phyloP scores from a whole-genome alignment of 2,329 filamentous ascomycete genomes.

The Fusarium pininemorale region DNA sequence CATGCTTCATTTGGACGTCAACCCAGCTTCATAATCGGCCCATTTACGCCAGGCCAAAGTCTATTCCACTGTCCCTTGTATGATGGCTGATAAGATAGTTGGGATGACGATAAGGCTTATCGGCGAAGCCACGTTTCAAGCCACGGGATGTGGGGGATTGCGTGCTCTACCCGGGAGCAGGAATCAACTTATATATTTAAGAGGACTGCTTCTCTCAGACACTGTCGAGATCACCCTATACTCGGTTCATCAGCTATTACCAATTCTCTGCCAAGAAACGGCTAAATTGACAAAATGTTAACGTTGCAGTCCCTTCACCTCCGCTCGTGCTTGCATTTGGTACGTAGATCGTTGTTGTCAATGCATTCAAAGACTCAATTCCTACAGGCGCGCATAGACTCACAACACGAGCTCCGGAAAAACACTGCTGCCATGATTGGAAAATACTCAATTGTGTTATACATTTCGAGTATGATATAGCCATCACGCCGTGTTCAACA shows the following conservation, averaged over 20 bases:
- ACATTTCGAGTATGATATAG: not conserved
- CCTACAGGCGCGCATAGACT: slow-evolving; percentile 12
- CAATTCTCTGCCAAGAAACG: not conserved
- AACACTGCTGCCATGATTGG: not conserved
- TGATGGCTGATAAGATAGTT: not conserved
- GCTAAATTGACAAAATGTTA: not conserved
- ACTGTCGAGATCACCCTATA: not conserved
- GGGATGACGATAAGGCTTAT: not conserved
- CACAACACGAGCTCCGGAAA: not conserved
- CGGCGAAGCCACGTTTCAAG: not conserved
- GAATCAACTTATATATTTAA: not conserved
- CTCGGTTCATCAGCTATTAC: not conserved
- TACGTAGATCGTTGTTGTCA: not conserved
- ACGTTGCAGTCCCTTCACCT: not conserved
- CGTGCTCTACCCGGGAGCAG: not conserved
- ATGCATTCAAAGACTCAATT: not conserved
- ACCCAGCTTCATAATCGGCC: not conserved
- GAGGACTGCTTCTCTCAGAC: not conserved
- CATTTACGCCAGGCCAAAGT: not conserved
- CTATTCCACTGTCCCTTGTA: not conserved
- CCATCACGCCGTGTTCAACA: not conserved
- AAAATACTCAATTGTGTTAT: not conserved
- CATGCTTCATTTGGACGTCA: not conserved
- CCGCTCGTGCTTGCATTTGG: not conserved
- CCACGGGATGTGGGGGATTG: not conserved